phyloP scores from a whole-genome alignment of 768 basidiomycete genomes.

The Suillus weaverae region DNA sequence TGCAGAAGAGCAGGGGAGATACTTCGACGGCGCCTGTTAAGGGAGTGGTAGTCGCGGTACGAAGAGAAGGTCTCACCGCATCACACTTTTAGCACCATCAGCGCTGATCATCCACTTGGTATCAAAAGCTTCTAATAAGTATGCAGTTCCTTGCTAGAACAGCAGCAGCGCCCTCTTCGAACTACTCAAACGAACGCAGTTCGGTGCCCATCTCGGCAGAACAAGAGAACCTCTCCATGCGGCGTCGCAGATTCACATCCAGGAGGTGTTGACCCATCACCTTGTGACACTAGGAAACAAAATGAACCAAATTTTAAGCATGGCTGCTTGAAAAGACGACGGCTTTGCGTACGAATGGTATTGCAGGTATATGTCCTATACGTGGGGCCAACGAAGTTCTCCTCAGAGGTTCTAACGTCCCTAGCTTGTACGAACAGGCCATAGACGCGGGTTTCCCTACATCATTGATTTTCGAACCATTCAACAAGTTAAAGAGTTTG shows the following conservation, averaged over 20 bases:
- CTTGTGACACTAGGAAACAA: not conserved
- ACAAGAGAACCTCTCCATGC: slow-evolving; percentile 25
- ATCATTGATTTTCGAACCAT: slow-evolving; percentile 17
- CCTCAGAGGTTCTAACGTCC: not conserved
- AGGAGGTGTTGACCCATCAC: slow-evolving; percentile 23
- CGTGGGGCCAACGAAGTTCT: not conserved
- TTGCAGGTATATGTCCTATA: slow-evolving; percentile 10
- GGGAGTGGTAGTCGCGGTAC: no score
- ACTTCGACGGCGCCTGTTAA: no score
- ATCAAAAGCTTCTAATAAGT: no score
- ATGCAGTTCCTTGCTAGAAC: slow-evolving; percentile 33
- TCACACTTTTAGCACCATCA: slow-evolving; percentile 19
- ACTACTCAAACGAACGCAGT: slow-evolving; percentile 16
- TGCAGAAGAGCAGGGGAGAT: no score
- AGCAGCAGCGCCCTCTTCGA: slow-evolving; percentile 36
- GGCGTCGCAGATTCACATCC: slow-evolving; percentile 33
- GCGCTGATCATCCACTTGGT: slow-evolving; percentile 1
- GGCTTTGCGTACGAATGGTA: no score
- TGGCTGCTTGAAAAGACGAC: no score
- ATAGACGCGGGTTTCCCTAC: slow-evolving; percentile 13
- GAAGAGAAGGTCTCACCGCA: no score
- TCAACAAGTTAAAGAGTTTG: slow-evolving; percentile 39
- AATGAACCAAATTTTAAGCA: no score
- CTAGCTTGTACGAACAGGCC: slow-evolving; percentile 33
- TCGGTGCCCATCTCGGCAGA: no score